Conservation (phyloP, 352 stramenopile species). For the Achlya hypogyna region DNA sequence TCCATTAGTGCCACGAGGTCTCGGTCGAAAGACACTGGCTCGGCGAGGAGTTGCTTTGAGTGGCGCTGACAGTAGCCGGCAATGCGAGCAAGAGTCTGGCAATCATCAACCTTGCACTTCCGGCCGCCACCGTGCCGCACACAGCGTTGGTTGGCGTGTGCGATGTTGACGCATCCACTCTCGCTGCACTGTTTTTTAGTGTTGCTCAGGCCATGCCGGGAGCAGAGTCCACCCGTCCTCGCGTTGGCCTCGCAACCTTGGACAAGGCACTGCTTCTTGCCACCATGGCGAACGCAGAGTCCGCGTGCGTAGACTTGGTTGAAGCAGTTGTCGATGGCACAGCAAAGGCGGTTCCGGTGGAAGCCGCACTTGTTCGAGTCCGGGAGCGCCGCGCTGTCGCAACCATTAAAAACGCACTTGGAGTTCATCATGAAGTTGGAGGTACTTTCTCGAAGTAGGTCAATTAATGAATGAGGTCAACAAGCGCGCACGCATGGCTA, state of each 20-base stretch:
- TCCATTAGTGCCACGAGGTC: neutral
- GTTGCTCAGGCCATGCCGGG: neutral
- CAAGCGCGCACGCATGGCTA: too few species aligned
- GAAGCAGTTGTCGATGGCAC: neutral
- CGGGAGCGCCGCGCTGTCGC: neutral
- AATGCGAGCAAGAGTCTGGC: slow-evolving; percentile 16
- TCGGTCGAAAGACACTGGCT: neutral
- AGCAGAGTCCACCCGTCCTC: neutral
- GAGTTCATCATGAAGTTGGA: neutral
- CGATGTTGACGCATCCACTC: slow-evolving; percentile 10
- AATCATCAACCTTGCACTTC: slow-evolving; percentile 16
- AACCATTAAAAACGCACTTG: slow-evolving; percentile 9
- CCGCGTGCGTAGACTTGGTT: slow-evolving; percentile 15
- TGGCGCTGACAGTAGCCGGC: slow-evolving; percentile 17
- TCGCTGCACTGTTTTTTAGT: slow-evolving; percentile 2
- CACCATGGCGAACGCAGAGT: slow-evolving; percentile 10
- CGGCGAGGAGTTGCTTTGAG: neutral
- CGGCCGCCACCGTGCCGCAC: slow-evolving; percentile 16
- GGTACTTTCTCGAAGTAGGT: neutral
- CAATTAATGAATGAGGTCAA: neutral
- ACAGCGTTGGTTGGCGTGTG: slow-evolving; percentile 16
- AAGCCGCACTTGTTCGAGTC: slow-evolving; percentile 7
- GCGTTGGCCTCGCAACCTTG: neutral
- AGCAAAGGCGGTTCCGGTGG: slow-evolving; percentile 6
- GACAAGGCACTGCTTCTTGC: slow-evolving; percentile 10